Evolutionary conservation across 495 filamentous ascomycete genomes (phyloP).

Genomic region (Polyplosphaeria fusca): DNA sequence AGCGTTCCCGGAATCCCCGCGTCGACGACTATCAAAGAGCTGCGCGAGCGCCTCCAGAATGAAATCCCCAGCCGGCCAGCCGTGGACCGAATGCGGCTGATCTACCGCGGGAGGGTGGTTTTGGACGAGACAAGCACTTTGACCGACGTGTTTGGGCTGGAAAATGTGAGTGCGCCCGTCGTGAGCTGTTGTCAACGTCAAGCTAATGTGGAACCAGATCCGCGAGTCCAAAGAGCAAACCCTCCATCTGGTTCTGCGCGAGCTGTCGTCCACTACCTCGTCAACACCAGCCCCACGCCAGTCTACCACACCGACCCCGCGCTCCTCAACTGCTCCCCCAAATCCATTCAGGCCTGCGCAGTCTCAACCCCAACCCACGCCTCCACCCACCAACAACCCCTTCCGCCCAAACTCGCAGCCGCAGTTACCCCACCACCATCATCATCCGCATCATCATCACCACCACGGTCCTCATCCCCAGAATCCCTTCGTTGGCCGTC

Average conservation of each 20-base stretch:
- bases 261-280: slow-evolving; percentile 6
- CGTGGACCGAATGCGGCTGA: slow-evolving; percentile 43
- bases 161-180: slow-evolving; percentile 8
- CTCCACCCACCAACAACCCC: slow-evolving; percentile 10
- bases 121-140: slow-evolving; percentile 40
- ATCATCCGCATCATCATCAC: slow-evolving; percentile 15
- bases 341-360: slow-evolving; percentile 26
- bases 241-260: slow-evolving; percentile 35
- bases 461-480: slow-evolving; percentile 5
- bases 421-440: slow-evolving; percentile 19
- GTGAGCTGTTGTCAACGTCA: not conserved
- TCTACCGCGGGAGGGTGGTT: slow-evolving; percentile 43
- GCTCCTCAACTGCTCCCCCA: slow-evolving; percentile 25
- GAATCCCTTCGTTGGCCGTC: slow-evolving; percentile 14
- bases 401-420: slow-evolving; percentile 8
- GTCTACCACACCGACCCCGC: slow-evolving; percentile 11
- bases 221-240: slow-evolving; percentile 21
- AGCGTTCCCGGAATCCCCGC: slow-evolving; percentile 26
- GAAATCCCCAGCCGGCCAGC: slow-evolving; percentile 35
- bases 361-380: slow-evolving; percentile 5
- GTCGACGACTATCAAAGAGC: slow-evolving; percentile 37
- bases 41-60: slow-evolving; percentile 39
- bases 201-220: slow-evolving; percentile 15
- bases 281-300: not conserved
- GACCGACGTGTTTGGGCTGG: slow-evolving; percentile 37